phyloP scores from a whole-genome alignment of 2,329 filamentous ascomycete genomes.

The Neonectria faginata region DNA sequence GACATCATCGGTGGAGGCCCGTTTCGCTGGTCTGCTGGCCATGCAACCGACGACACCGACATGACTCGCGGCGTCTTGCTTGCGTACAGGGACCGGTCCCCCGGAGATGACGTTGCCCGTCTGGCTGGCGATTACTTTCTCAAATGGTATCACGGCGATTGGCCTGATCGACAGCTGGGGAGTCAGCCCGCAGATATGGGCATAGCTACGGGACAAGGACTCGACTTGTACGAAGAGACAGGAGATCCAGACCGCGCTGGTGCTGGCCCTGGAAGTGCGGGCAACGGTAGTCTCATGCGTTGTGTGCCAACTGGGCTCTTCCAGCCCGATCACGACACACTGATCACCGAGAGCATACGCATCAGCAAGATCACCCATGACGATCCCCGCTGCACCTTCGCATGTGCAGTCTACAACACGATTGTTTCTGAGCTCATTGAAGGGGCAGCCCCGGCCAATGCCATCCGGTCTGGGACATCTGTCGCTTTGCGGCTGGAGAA shows the following conservation, averaged over 20 bases:
- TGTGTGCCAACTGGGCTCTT: constrained; percentile 60
- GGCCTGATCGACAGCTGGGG: constrained; percentile 54
- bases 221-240: constrained; percentile 45
- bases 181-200: constrained; percentile 55
- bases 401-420: constrained; percentile 56
- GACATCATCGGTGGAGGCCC: constrained; percentile 59
- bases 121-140: constrained; percentile 55
- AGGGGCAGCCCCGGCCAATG: constrained; percentile 39
- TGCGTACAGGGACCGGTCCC: constrained; percentile 51
- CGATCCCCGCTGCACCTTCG: constrained; percentile 50
- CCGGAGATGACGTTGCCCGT: constrained; percentile 47
- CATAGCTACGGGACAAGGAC: constrained; percentile 43
- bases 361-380: constrained; percentile 57
- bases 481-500: constrained; percentile 42
- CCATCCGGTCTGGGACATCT: constrained; percentile 45
- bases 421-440: constrained; percentile 51
- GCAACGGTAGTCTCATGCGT: constrained; percentile 62
- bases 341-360: constrained; percentile 49
- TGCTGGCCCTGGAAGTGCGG: constrained; percentile 53
- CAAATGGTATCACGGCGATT: constrained; percentile 56
- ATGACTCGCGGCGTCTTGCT: constrained; percentile 59
- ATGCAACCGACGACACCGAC: constrained; percentile 62
- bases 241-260: constrained; percentile 50
- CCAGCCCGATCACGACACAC: constrained; percentile 39
- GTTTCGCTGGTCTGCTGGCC: constrained; percentile 57